Conservation (phyloP, 78 protist species). For the Dictyostelium citrinum region DNA sequence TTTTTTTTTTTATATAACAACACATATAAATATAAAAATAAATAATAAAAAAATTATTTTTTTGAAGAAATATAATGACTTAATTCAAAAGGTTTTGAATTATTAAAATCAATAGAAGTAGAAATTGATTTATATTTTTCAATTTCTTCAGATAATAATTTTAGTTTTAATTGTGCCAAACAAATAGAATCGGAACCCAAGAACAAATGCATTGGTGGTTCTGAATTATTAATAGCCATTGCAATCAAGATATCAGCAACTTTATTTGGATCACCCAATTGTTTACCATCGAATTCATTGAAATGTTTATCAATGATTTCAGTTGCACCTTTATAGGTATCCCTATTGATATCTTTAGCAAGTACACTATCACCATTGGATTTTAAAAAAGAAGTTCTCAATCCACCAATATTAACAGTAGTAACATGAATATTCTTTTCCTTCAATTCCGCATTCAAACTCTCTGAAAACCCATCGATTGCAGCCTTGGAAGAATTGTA, state of each 20-base stretch:
- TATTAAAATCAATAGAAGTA: background rate
- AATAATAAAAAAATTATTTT: too few species aligned
- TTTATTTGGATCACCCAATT: background rate
- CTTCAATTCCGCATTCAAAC: background rate
- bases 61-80: background rate
- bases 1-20: slow-evolving; percentile 1
- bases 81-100: background rate
- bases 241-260: background rate
- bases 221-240: background rate
- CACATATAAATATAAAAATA: too few species aligned
- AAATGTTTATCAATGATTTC: background rate
- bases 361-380: background rate
- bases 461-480: background rate
- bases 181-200: slow-evolving; percentile 14
- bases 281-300: background rate
- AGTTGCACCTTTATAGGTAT: background rate
- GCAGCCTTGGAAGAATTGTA: background rate
- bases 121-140: background rate
- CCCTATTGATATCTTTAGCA: background rate
- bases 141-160: background rate
- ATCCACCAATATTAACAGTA: background rate
- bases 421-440: background rate
- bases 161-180: background rate
- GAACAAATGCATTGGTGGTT: slow-evolving; percentile 13
- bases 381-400: background rate